Evolutionary conservation across 306 rosid genomes (phyloP).

Genomic region (Quillaja saponaria): DNA sequence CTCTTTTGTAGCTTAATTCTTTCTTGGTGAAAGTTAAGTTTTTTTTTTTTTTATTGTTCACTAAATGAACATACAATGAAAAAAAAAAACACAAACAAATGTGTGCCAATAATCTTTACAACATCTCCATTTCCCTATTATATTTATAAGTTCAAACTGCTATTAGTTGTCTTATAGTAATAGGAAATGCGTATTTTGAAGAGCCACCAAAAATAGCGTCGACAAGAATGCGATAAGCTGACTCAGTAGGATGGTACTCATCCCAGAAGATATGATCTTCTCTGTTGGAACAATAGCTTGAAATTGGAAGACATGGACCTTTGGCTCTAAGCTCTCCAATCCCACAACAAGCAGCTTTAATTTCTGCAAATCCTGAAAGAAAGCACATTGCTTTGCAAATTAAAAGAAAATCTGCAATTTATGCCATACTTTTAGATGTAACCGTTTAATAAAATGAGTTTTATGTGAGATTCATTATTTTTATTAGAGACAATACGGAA

Average conservation of each 20-base stretch:
- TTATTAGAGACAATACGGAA: neutral
- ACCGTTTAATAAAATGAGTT: too few relatives aligned
- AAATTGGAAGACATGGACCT: conserved; percentile 48
- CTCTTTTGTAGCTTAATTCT: too few relatives aligned
- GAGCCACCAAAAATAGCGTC: conserved; percentile 55
- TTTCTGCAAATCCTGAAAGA: conserved; percentile 61
- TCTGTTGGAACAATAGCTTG: conserved; percentile 58
- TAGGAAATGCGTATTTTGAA: conserved; percentile 46
- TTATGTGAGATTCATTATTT: too few relatives aligned
- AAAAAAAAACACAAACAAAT: too few relatives aligned
- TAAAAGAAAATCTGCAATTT: too few relatives aligned
- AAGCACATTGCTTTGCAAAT: too few relatives aligned
- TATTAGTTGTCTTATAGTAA: conserved; percentile 54
- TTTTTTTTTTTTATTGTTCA: too few relatives aligned
- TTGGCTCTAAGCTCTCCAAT: conserved; percentile 52
- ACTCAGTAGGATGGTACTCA: conserved; percentile 67
- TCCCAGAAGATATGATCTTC: conserved; percentile 75
- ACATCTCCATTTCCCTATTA: too few relatives aligned
- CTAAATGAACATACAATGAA: too few relatives aligned
- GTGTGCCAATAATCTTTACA: too few relatives aligned
- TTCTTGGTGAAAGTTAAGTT: too few relatives aligned
- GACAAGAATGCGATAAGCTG: conserved; percentile 41
- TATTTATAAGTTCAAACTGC: conserved; percentile 33
- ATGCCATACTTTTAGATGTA: too few relatives aligned
- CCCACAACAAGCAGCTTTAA: conserved; percentile 76